These are phyloP conservation scores for Carex myosuroides DNA, from an alignment of 176 grass and related monocot genomes.

Conservation along the genomic window DNA sequence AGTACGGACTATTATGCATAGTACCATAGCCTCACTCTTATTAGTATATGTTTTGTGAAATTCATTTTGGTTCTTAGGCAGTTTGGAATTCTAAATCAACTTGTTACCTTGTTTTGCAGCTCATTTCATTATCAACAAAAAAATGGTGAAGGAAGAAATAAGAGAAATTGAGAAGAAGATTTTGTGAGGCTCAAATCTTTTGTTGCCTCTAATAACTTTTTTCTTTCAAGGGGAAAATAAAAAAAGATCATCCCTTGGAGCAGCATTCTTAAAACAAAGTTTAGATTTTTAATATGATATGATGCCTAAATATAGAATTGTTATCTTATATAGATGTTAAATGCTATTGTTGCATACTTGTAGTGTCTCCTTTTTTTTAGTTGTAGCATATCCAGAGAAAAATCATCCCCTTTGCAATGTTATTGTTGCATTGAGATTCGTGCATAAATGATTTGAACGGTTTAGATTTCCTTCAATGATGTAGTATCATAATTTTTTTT, in stretches of 20 bases:
- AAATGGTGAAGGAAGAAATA: conserved; percentile 28
- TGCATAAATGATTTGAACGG: too few relatives aligned
- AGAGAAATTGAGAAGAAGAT: conserved; percentile 4
- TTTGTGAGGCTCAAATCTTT: neutral
- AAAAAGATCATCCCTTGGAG: neutral
- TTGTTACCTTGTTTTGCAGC: conserved; percentile 44
- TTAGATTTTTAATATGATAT: neutral
- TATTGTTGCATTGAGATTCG: too few relatives aligned
- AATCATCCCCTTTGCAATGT: too few relatives aligned
- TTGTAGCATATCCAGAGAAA: neutral
- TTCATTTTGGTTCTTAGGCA: conserved; percentile 8
- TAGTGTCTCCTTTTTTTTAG: neutral
- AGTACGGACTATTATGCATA: too few relatives aligned
- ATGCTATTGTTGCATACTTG: neutral
- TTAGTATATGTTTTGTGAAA: neutral
- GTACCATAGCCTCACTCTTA: too few relatives aligned
- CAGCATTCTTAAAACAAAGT: neutral
- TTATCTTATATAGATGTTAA: conserved; percentile 1
- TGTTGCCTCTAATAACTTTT: neutral
- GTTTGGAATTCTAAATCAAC: neutral
- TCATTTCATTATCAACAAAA: conserved; percentile 70
- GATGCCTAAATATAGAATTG: neutral
- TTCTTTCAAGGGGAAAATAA: neutral
- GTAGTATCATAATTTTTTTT: too few relatives aligned
- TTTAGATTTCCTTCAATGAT: too few relatives aligned